Evolutionary conservation across 1,139 yeast species (phyloP), one percentile per base, ranked within the genome.

Genomic region (Pichia inconspicua): DNA sequence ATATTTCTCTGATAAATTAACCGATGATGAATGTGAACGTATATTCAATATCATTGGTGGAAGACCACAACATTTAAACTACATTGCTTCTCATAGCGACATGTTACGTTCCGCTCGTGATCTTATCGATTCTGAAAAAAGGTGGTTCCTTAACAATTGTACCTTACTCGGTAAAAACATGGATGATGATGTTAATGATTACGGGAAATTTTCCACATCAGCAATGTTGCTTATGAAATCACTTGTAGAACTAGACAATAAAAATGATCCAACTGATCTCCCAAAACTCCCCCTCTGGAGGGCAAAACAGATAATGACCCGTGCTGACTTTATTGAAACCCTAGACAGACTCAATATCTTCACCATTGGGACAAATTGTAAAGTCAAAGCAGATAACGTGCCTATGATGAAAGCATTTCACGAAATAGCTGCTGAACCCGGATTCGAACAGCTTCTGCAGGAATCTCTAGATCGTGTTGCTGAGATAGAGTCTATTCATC

Each of bases 401-500:
- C 90, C 94, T 1, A 85, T 86, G 95, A 84, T 86, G 95, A 75
- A 90, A 57, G 95, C 92, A 2, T 86, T 86, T 62, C 80, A 84
- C 52, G 95, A 86, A 59, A 83, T 86, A 47, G 84, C 84, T 0
- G 68, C 78, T 2, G 81, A 80, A 64, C 85, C 87, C 0, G 84
- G 82, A 22, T 86, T 86, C 58, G 83, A 83, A 48, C 77, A 80
- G 48, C 67, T 85, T n/a, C 66, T 86, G 37, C 74, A 75, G 17
- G 87, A 84, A 50, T 82, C 94, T 0, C 68, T 79, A n/a, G 80
- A 81, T 48, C 69, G 95, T 48, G 86, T 86, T 2, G 74, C 78
- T 10, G 92, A 81, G 39, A 85, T 86, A 48, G 95, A 86, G 64
- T 77, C 88, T 1, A 68, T 86, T 48, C 84, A 81, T n/a, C 75